These are phyloP conservation scores for Cyberlindnera japonica DNA, from an alignment of 805 yeast species.

Conservation along the genomic window DNA sequence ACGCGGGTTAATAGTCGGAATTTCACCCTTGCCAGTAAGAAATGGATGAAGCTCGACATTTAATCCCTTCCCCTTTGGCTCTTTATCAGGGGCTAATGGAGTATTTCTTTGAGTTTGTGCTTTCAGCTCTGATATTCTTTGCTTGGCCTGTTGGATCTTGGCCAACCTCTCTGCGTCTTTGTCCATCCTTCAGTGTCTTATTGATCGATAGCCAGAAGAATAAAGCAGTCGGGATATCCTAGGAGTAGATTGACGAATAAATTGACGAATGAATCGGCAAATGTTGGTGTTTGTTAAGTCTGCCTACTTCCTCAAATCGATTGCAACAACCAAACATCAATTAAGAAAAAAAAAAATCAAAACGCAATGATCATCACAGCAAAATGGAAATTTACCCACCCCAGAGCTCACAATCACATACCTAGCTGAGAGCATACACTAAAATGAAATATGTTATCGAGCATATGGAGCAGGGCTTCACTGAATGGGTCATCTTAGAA, in stretches of 20 bases:
- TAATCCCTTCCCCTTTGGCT: constrained; percentile 13
- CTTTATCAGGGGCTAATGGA: neutral
- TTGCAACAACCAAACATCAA: too few relatives aligned
- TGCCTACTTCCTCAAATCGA: too few relatives aligned
- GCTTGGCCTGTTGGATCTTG: constrained; percentile 10
- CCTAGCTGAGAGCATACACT: neutral
- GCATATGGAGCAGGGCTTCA: constrained; percentile 96
- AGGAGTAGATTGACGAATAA: too few relatives aligned
- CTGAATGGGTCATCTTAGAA: constrained; percentile 92
- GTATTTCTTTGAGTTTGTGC: constrained; percentile 2
- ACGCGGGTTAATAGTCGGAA: constrained; percentile 22
- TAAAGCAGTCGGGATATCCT: too few relatives aligned
- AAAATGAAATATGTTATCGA: constrained; percentile 88
- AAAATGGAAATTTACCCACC: too few relatives aligned
- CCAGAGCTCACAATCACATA: neutral
- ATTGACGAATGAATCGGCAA: neutral
- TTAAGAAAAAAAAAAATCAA: neutral
- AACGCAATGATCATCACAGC: neutral
- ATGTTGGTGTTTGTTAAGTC: neutral
- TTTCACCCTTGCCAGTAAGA: constrained; percentile 20
- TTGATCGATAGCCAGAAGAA: too few relatives aligned
- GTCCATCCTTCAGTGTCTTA: neutral
- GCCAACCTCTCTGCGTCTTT: constrained; percentile 1
- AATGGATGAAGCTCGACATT: constrained; percentile 31
- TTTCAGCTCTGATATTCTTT: constrained; percentile 12